phyloP scores from a whole-genome alignment of 2,329 filamentous ascomycete species.

The Colletotrichum sp. region DNA sequence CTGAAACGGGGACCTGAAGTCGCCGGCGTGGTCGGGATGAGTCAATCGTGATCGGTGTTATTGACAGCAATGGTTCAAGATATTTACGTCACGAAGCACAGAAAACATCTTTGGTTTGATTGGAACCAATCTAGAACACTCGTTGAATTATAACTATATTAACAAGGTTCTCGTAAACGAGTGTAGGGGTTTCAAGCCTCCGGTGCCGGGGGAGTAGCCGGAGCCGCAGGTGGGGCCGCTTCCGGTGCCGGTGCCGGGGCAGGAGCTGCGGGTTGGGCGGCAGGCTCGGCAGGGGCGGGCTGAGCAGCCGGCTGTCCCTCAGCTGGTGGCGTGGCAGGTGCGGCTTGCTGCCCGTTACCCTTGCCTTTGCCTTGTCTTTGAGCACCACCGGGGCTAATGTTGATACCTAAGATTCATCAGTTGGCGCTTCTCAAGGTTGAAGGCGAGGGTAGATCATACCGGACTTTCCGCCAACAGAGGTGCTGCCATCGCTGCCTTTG shows the following conservation, averaged over 20 bases:
- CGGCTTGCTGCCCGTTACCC: background rate
- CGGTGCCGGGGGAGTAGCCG: background rate
- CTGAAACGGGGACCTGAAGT: background rate
- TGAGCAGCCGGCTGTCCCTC: background rate
- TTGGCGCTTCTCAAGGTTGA: background rate
- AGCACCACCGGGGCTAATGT: background rate
- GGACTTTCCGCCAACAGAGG: conserved; percentile 14
- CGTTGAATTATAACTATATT: background rate
- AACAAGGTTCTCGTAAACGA: background rate
- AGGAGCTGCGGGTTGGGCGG: background rate
- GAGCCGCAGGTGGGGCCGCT: background rate
- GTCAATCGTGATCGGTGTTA: background rate
- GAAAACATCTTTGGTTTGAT: background rate
- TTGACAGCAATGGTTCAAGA: background rate
- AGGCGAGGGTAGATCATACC: background rate
- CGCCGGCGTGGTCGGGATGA: background rate
- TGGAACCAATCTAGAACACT: background rate
- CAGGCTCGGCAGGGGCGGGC: background rate
- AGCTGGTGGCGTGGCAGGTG: background rate
- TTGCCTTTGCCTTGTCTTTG: background rate
- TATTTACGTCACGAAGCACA: background rate
- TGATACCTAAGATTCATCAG: background rate
- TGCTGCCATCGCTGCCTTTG: conserved; percentile 15
- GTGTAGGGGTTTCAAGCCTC: background rate
- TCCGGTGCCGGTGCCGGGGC: background rate